Percentiles rank a stretch among this genome's conserved stretches.
phyloP scores from a whole-genome alignment of 805 yeast genomes.

The Nakazawaea anatomiae region DNA sequence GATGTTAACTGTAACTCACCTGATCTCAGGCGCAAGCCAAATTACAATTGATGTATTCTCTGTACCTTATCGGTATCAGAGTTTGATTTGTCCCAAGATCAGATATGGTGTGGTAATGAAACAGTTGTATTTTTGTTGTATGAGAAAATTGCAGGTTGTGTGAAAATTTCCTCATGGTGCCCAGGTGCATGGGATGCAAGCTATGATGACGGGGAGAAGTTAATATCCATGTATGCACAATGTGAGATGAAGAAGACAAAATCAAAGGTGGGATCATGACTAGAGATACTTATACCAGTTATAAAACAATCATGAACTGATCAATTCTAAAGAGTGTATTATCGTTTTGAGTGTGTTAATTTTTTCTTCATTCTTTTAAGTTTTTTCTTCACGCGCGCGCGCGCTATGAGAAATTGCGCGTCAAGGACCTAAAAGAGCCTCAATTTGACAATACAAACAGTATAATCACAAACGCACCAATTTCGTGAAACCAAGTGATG shows the following conservation, averaged over 20 bases:
- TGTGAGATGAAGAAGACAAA: too few relatives aligned
- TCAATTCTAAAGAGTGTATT: neutral
- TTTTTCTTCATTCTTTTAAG: neutral
- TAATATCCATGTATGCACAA: too few relatives aligned
- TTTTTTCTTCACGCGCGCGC: neutral
- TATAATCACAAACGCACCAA: too few relatives aligned
- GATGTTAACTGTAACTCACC: neutral
- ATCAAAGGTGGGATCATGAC: too few relatives aligned
- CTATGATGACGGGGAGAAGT: too few relatives aligned
- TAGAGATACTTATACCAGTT: constrained; percentile 1
- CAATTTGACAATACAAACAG: too few relatives aligned
- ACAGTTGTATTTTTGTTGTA: neutral
- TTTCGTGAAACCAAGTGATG: too few relatives aligned
- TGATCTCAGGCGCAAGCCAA: neutral
- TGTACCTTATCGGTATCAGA: neutral
- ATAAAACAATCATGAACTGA: constrained; percentile 1
- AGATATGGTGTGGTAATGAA: constrained; percentile 4
- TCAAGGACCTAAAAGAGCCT: too few relatives aligned
- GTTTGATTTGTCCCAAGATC: neutral
- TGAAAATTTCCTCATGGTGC: too few relatives aligned
- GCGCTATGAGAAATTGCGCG: too few relatives aligned
- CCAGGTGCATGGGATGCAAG: too few relatives aligned
- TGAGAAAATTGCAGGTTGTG: neutral
- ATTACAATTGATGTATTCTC: neutral
- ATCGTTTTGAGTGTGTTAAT: neutral